phyloP scores from a whole-genome alignment of 768 basidiomycete genomes.

The Serendipita sp. region DNA sequence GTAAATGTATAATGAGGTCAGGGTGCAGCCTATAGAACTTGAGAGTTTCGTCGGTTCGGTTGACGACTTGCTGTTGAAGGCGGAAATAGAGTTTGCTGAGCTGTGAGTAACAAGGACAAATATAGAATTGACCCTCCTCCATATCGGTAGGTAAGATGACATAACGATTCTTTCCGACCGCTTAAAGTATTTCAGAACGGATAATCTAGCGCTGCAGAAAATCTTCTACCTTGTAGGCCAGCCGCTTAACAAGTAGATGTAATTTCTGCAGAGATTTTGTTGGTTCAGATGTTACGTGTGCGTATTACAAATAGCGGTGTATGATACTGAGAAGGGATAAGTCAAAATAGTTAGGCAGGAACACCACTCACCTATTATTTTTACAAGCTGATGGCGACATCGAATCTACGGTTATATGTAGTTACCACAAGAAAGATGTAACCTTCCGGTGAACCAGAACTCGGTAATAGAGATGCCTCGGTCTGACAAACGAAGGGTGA shows the following conservation, averaged over 20 bases:
- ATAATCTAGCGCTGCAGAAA: no score
- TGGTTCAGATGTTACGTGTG: no score
- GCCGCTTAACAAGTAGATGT: conserved; percentile 91
- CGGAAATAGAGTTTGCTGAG: conserved; percentile 16
- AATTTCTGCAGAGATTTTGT: conserved; percentile 89
- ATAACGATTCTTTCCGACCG: conserved; percentile 96
- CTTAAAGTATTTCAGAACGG: conserved; percentile 22
- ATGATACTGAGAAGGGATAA: no score
- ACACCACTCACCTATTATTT: no score
- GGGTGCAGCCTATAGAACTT: conserved; percentile 59
- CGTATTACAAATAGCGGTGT: no score
- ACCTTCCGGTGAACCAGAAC: not conserved
- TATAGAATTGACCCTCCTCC: conserved; percentile 52
- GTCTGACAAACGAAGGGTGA: not conserved
- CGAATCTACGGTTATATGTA: no score
- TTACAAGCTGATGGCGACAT: no score
- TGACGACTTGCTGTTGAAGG: conserved; percentile 76
- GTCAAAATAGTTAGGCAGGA: no score
- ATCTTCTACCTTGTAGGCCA: conserved; percentile 66
- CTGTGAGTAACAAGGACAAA: conserved; percentile 18
- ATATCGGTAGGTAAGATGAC: conserved; percentile 94
- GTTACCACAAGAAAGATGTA: no score
- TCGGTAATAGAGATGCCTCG: not conserved
- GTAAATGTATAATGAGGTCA: conserved; percentile 1
- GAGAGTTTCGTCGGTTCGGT: conserved; percentile 86